Evolutionary conservation across 1,284 basidiomycete genomes (phyloP).

Genomic region (Moniliella sp.): DNA sequence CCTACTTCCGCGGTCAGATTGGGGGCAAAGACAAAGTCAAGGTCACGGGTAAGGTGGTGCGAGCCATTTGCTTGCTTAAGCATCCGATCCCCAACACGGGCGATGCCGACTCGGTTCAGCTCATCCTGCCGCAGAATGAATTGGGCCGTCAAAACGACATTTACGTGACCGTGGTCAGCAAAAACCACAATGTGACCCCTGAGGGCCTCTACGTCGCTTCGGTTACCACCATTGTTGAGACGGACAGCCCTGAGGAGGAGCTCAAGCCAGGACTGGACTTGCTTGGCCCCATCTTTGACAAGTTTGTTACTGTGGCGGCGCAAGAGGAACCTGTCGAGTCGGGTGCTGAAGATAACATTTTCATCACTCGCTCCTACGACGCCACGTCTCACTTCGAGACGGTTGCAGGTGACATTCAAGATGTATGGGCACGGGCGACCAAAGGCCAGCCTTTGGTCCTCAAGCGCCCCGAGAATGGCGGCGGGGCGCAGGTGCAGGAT

Average conservation of each 20-base stretch:
- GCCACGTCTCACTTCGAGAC: slow-evolving; percentile 97
- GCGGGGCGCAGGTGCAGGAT: slow-evolving; percentile 30
- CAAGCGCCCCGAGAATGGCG: slow-evolving; percentile 24
- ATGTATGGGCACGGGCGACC: slow-evolving; percentile 29
- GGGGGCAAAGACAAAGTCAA: slow-evolving; percentile 56
- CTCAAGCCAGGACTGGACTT: slow-evolving; percentile 73
- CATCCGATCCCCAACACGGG: slow-evolving; percentile 96
- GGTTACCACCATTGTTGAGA: slow-evolving; percentile 95
- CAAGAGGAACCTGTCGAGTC: slow-evolving; percentile 69
- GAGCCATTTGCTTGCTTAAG: slow-evolving; percentile 92
- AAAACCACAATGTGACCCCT: slow-evolving; percentile 87
- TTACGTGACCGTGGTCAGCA: slow-evolving; percentile 90
- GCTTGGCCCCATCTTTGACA: slow-evolving; percentile 78
- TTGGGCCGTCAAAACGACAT: slow-evolving; percentile 85
- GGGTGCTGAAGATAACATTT: slow-evolving; percentile 66
- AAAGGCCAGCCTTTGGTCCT: slow-evolving; percentile 27
- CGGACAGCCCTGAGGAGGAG: slow-evolving; percentile 72
- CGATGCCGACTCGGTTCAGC: slow-evolving; percentile 67
- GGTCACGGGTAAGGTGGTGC: slow-evolving; percentile 79
- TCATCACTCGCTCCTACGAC: slow-evolving; percentile 90
- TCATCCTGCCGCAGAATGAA: slow-evolving; percentile 98
- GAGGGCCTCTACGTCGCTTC: slow-evolving; percentile 87
- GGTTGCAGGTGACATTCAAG: slow-evolving; percentile 36
- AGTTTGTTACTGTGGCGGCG: slow-evolving; percentile 78
- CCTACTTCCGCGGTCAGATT: slow-evolving; percentile 60